phyloP scores from a whole-genome alignment of 2,329 filamentous ascomycete genomes.

The Trichoderma aggressivum region DNA sequence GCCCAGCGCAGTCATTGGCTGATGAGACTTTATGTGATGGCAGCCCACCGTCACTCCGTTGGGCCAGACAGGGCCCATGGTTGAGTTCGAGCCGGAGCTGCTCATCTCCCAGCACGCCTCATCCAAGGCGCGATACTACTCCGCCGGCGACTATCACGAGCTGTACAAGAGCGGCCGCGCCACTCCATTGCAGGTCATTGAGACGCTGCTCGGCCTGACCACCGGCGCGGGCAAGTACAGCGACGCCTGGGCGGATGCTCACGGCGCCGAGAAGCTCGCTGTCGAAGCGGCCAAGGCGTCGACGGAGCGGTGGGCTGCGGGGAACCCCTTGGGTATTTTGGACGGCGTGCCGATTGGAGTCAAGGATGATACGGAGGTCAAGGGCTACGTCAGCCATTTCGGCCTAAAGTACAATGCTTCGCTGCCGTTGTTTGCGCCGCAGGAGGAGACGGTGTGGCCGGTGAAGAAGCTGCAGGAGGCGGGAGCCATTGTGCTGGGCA shows the following conservation, averaged over 20 bases:
- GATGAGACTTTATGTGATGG: not conserved
- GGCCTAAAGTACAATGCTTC: conserved; percentile 62
- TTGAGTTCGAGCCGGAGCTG: conserved; percentile 42
- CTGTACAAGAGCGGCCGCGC: conserved; percentile 66
- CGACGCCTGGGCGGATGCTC: conserved; percentile 68
- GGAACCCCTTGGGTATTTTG: conserved; percentile 63
- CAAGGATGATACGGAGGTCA: conserved; percentile 75
- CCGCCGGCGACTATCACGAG: conserved; percentile 71
- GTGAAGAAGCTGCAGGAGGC: conserved; percentile 67
- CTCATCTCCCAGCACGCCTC: conserved; percentile 39
- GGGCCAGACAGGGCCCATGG: conserved; percentile 34
- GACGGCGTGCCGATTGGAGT: conserved; percentile 81
- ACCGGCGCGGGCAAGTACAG: conserved; percentile 59
- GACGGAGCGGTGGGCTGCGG: conserved; percentile 66
- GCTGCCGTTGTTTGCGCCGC: conserved; percentile 47
- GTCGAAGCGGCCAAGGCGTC: conserved; percentile 69
- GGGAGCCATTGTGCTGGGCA: conserved; percentile 72
- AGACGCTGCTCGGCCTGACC: conserved; percentile 69
- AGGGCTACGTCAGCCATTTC: conserved; percentile 64
- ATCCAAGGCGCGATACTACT: conserved; percentile 57
- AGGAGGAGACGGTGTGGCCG: conserved; percentile 63
- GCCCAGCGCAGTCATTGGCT: not conserved
- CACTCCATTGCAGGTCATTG: conserved; percentile 69
- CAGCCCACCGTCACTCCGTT: conserved; percentile 58
- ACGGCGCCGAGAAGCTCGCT: conserved; percentile 54